Evolutionary conservation across 2,329 filamentous ascomycete species (phyloP), one percentile per base, ranked within the genome.

Genomic region (Ophiostoma angusticollis): DNA sequence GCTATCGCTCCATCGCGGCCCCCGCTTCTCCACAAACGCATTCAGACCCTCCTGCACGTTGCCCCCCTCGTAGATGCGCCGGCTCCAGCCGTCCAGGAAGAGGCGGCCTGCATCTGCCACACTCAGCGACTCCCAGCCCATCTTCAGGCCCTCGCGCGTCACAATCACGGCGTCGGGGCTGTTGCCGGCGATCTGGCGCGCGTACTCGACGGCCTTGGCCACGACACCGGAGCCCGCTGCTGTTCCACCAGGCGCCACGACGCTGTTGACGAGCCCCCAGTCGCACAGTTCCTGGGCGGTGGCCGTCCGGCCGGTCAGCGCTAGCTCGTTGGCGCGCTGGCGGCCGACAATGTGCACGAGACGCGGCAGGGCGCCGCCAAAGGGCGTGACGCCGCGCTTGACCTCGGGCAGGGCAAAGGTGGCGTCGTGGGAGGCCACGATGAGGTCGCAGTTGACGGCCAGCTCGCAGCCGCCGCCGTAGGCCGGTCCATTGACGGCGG

Each of bases 161-260:
- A 84, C 77, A 50, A 87, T 74, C 28, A 89, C 70, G 31, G 78
- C 69, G 57, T 91, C 84, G 2, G 83, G 84, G 50, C 78, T 84
- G 57, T 81, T 78, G 42, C 54, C 67, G 29, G 72, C 72, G 50
- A 87, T 72, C 50, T 65, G 60, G 33, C 54, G 57, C 17, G 82
- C 82, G 54, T 78, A 64, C 43, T 63, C 58, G 24, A 86, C 50
- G 24, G 80, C 79, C 47, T 67, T 69, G 11, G 61, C 59, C 7
- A 78, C 64, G 13, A 78, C 68, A 22, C 59, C 50, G 4, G 54
- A 59, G 11, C 53, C 58, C 5, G 55, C 56, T n/a, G n/a, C n/a
- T n/a, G n/a, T n/a, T n/a, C n/a, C n/a, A n/a, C n/a, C n/a, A n/a
- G n/a, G n/a, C n/a, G n/a, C n/a, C 36, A 80, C 72, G 16, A 83